phyloP scores from a whole-genome alignment of 495 filamentous ascomycete species.

The Talaromyces nanjingensis region DNA sequence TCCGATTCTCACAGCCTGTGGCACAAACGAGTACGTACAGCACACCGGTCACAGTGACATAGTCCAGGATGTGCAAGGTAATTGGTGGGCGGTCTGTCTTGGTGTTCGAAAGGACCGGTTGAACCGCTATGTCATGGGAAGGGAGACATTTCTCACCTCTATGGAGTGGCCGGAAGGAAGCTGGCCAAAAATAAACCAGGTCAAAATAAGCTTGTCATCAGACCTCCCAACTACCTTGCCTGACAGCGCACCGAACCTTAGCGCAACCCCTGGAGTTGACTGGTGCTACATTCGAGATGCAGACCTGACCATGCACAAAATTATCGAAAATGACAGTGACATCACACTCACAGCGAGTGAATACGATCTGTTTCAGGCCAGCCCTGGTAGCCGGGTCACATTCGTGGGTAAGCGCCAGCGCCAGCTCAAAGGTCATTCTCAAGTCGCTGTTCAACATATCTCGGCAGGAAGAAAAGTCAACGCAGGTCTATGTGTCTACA shows the following conservation, averaged over 20 bases:
- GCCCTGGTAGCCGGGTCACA: not conserved
- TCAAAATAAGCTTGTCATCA: not conserved
- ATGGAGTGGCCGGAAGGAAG: conserved; percentile 38
- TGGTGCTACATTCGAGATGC: conserved; percentile 14
- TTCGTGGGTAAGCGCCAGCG: conserved; percentile 16
- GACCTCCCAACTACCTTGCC: not conserved
- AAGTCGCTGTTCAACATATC: not conserved
- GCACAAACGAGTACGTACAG: conserved; percentile 33
- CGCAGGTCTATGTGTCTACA: conserved; percentile 1
- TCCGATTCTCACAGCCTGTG: conserved; percentile 47
- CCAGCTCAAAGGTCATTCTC: conserved; percentile 1
- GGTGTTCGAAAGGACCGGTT: conserved; percentile 35
- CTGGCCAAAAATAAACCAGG: conserved; percentile 18
- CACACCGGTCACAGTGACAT: conserved; percentile 30
- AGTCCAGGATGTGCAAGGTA: conserved; percentile 37
- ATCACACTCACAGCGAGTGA: conserved; percentile 8
- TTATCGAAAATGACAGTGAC: not conserved
- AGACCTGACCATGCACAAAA: conserved; percentile 3
- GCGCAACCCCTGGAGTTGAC: conserved; percentile 2
- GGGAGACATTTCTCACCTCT: conserved; percentile 50
- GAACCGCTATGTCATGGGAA: conserved; percentile 47
- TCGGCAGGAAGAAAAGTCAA: not conserved
- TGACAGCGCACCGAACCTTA: not conserved
- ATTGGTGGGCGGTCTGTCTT: conserved; percentile 50
- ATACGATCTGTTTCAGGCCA: conserved; percentile 8